phyloP scores from a whole-genome alignment of 352 stramenopile genomes.

The Blastocystis sp. region DNA sequence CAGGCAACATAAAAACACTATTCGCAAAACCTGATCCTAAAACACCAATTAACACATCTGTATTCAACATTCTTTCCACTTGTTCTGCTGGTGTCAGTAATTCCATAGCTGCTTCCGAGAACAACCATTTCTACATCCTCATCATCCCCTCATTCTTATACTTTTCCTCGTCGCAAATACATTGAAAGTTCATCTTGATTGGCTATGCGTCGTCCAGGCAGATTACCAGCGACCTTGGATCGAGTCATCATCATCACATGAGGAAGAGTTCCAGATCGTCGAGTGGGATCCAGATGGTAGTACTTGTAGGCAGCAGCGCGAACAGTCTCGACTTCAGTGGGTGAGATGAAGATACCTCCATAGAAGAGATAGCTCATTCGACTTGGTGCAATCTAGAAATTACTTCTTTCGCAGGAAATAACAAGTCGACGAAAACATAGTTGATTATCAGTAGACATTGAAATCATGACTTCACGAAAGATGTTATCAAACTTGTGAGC shows the following conservation, averaged over 20 bases:
- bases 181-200: slow-evolving; percentile 44
- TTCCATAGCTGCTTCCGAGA: slow-evolving; percentile 38
- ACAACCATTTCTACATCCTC: slow-evolving; percentile 13
- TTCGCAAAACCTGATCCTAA: slow-evolving; percentile 60
- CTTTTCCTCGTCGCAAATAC: neutral
- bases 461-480: slow-evolving; percentile 26
- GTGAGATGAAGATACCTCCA: slow-evolving; percentile 49
- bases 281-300: slow-evolving; percentile 34
- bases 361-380: slow-evolving; percentile 58
- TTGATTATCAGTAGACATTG: slow-evolving; percentile 7
- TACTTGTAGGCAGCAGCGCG: slow-evolving; percentile 52
- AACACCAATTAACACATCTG: slow-evolving; percentile 43
- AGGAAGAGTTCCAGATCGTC: neutral
- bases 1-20: slow-evolving; percentile 47
- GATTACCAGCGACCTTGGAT: slow-evolving; percentile 54
- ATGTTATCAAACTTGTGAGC: slow-evolving; percentile 19
- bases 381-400: slow-evolving; percentile 34
- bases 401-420: neutral
- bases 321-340: slow-evolving; percentile 46
- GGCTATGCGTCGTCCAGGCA: slow-evolving; percentile 33
- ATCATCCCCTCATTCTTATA: neutral
- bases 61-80: slow-evolving; percentile 9
- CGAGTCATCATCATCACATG: slow-evolving; percentile 54
- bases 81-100: slow-evolving; percentile 29
- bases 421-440: slow-evolving; percentile 45